Conservation (phyloP, 805 yeast genomes). For the Barnettozyma californica region DNA sequence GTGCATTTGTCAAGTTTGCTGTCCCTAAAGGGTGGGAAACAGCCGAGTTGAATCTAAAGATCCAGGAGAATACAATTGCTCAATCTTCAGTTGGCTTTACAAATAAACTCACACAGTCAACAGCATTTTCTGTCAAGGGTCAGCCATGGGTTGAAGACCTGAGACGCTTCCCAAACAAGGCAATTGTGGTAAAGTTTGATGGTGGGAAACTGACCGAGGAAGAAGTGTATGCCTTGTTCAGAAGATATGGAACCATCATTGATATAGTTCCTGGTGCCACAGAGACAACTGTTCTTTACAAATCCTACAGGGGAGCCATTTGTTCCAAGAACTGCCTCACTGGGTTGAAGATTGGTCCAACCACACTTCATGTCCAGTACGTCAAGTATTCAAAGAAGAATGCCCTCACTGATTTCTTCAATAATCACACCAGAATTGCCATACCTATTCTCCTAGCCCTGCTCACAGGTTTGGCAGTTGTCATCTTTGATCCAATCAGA, state of each 20-base stretch:
- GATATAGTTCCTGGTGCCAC: constrained; percentile 61
- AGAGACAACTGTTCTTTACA: constrained; percentile 49
- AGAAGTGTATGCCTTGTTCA: constrained; percentile 68
- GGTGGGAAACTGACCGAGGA: constrained; percentile 79
- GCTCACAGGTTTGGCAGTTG: constrained; percentile 73
- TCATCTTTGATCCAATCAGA: constrained; percentile 90
- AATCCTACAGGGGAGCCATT: constrained; percentile 60
- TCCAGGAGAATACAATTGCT: constrained; percentile 42
- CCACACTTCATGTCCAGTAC: constrained; percentile 71
- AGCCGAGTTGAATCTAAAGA: constrained; percentile 46
- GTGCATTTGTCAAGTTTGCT: constrained; percentile 78
- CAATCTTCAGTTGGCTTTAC: constrained; percentile 32
- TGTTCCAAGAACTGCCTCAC: constrained; percentile 89
- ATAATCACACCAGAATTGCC: constrained; percentile 76
- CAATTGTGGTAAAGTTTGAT: constrained; percentile 62
- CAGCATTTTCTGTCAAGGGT: constrained; percentile 76
- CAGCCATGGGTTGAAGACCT: constrained; percentile 95
- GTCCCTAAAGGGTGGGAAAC: constrained; percentile 49
- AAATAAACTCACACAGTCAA: constrained; percentile 44
- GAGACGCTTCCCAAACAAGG: constrained; percentile 64
- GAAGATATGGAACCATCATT: constrained; percentile 80
- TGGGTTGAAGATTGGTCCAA: constrained; percentile 60
- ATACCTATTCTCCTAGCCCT: constrained; percentile 77
- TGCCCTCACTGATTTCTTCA: constrained; percentile 49
- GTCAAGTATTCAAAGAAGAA: constrained; percentile 50